Evolutionary conservation across 78 protist genomes (phyloP).

Genomic region (Monocercomonoides exilis): DNA sequence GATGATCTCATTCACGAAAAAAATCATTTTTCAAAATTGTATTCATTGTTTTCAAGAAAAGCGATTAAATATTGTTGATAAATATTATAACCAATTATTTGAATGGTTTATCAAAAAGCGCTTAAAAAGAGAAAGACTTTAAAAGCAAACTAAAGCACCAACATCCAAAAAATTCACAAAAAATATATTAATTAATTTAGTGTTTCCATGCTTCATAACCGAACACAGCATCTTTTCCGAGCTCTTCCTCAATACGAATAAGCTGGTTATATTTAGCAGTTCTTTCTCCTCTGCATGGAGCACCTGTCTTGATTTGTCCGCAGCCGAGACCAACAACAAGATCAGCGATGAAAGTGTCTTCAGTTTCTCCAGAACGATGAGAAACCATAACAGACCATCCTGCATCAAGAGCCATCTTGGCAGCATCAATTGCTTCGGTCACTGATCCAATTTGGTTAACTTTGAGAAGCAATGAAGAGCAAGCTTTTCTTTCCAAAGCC

Average conservation of each 20-base stretch:
- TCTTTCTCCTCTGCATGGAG: constrained; percentile 91
- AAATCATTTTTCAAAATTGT: too few species aligned
- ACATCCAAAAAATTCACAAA: too few species aligned
- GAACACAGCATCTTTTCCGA: constrained; percentile 15
- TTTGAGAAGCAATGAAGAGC: constrained; percentile 94
- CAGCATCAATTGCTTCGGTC: constrained; percentile 81
- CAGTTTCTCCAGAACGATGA: too few species aligned
- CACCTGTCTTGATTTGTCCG: constrained; percentile 99
- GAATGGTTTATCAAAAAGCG: too few species aligned
- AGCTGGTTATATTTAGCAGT: constrained; percentile 97
- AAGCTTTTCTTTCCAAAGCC: constrained; percentile 82
- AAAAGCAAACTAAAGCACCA: too few species aligned
- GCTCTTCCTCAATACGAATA: constrained; percentile 81
- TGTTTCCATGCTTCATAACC: too few species aligned
- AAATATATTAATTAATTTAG: too few species aligned
- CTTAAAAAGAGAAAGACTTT: too few species aligned
- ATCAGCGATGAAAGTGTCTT: constrained; percentile 84
- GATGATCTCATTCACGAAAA: too few species aligned
- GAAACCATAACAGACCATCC: constrained; percentile 96
- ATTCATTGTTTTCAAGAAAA: too few species aligned
- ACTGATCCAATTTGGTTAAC: constrained; percentile 91
- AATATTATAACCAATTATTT: too few species aligned
- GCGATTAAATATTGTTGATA: too few species aligned
- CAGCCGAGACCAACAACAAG: constrained; percentile 92
- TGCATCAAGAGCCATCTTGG: constrained; percentile 39